Base-by-base conservation (phyloP, 1,284 basidiomycete species). In the Moesziomyces sp. region DNA sequence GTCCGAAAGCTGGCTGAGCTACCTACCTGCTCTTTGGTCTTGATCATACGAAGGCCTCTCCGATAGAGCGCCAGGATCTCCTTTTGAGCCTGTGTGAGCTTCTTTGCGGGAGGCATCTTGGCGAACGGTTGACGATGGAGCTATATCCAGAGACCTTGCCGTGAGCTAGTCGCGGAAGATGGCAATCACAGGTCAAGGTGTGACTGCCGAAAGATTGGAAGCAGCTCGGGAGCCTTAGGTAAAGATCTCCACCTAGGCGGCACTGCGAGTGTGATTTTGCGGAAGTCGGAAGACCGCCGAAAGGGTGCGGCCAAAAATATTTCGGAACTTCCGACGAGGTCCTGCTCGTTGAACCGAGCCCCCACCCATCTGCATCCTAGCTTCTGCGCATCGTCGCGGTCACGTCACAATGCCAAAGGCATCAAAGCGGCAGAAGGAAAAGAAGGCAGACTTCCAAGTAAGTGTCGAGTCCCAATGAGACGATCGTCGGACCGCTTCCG, bases 21-120 rank as follows among this genome's bases (percentile, higher is more conserved):
- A 64, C 79, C 11, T 63, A 81, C 80, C 58, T 63, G 64, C 45
- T 78, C 77, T 35, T 81, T 81, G n/a, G 63, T 69, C 51, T 77
- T 72, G 59, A 81, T 80, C 44, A 67, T 62, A 1, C 80, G 72
- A 21, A 80, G 64, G 2, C 79, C 80, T 44, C 53, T 63, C n/a
- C 80, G 65, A 52, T 81, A 81, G 2, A 81, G 60, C 5, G 78
- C 58, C n/a, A 81, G 42, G 33, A 81, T 68, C 46, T 80, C 74
- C 56, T 52, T 64, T 52, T 80, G 78, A 38, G 76, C 56, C n/a
- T 76, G 63, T 14, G 74, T 80, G 3, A 77, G 51, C 28, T 65
- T 65, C 48, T 50, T 60, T 23, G 53, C 56, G 30, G 67, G 46
- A 16, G 69, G 60, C 72, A 72, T 72, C 18, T 8, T 47, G 52